A percentile compares a stretch with the other conserved stretches of the same genome.
phyloP scores from a whole-genome alignment of 108 stramenopile species.

The Fragilaria crotonensis region DNA sequence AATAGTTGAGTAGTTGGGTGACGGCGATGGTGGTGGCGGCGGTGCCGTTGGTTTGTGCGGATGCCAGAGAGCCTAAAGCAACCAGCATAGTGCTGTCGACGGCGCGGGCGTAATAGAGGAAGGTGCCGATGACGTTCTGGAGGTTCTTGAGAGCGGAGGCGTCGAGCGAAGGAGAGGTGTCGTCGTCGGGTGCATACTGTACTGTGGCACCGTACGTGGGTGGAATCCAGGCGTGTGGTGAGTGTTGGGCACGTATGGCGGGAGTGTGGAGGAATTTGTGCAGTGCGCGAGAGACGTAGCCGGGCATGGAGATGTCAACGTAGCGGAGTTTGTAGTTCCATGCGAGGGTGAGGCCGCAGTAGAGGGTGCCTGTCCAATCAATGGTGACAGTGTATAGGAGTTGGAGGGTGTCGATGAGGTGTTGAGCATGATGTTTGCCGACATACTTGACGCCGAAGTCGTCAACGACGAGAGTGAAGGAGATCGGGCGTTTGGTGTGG shows the following conservation, averaged over 20 bases:
- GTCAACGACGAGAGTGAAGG: conserved; percentile 43
- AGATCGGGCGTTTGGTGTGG: conserved; percentile 16
- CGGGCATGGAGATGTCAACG: conserved; percentile 33
- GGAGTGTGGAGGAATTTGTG: conserved; percentile 20
- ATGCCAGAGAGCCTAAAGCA: conserved; percentile 15
- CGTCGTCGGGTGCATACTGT: conserved; percentile 20
- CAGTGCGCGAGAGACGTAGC: conserved; percentile 25
- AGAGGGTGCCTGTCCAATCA: conserved; percentile 20
- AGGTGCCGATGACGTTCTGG: conserved; percentile 30
- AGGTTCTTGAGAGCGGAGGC: conserved; percentile 10
- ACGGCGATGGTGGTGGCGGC: conserved; percentile 3
- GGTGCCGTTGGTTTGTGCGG: conserved; percentile 20
- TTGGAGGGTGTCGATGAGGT: conserved; percentile 23
- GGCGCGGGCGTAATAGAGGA: conserved; percentile 36
- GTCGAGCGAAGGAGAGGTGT: conserved; percentile 10
- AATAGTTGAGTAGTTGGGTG: conserved; percentile 37
- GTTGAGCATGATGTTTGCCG: conserved; percentile 18
- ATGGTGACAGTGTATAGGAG: conserved; percentile 6
- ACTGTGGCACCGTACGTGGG: conserved; percentile 33
- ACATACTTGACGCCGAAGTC: conserved; percentile 42
- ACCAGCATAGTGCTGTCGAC: conserved; percentile 28
- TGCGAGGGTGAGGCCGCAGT: conserved; percentile 26
- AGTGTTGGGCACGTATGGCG: conserved; percentile 23
- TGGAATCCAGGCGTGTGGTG: conserved; percentile 18
- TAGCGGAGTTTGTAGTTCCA: conserved; percentile 33